Conservation (phyloP, 2,329 filamentous ascomycete species). For the Fusarium setosum region DNA sequence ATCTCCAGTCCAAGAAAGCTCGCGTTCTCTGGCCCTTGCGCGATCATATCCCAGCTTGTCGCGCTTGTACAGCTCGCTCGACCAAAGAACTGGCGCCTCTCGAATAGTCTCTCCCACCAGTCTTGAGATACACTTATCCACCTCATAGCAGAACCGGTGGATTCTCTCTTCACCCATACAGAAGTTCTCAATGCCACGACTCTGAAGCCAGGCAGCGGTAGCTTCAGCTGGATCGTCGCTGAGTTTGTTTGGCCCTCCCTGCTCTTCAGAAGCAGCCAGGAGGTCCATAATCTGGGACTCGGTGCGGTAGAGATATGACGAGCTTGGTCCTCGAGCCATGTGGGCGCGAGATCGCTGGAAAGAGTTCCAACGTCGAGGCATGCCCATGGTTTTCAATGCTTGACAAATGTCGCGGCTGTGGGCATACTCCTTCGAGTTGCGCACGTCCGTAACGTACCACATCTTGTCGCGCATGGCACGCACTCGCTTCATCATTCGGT, state of each 20-base stretch:
- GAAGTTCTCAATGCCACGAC: constrained; percentile 88
- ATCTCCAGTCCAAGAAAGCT: constrained; percentile 59
- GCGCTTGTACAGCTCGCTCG: constrained; percentile 85
- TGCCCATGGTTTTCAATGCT: constrained; percentile 91
- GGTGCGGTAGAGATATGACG: constrained; percentile 80
- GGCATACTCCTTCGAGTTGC: constrained; percentile 88
- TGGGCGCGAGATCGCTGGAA: constrained; percentile 62
- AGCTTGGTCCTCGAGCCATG: constrained; percentile 58
- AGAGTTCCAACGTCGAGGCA: constrained; percentile 66
- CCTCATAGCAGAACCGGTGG: constrained; percentile 91
- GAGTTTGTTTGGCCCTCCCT: constrained; percentile 93
- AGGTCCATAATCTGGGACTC: constrained; percentile 90
- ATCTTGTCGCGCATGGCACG: constrained; percentile 91
- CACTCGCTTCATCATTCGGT: constrained; percentile 79
- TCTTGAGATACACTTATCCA: constrained; percentile 86
- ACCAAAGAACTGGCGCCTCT: constrained; percentile 91
- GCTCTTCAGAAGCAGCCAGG: constrained; percentile 82
- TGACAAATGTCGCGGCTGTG: constrained; percentile 87
- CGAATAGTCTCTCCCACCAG: constrained; percentile 86
- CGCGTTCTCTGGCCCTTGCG: constrained; percentile 55
- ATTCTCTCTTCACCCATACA: constrained; percentile 95
- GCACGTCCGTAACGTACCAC: constrained; percentile 97
- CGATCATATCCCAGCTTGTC: constrained; percentile 75
- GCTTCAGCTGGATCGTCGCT: constrained; percentile 95
- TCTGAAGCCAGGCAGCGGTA: constrained; percentile 83